Conservation (phyloP, 352 stramenopile species). For the Phytophthora cactorum region DNA sequence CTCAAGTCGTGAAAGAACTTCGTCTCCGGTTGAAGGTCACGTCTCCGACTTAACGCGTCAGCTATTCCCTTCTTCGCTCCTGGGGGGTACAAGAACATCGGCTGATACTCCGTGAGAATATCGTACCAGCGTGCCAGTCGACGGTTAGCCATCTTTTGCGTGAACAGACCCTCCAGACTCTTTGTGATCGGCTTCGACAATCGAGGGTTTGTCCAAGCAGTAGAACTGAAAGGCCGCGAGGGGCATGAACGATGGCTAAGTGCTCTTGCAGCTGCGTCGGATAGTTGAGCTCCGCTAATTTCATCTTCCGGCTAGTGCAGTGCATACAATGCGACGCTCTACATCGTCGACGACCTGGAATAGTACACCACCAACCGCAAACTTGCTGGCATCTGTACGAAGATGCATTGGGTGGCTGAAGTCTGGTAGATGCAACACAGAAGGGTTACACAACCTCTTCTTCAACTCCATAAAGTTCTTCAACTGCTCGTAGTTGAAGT, state of each 20-base stretch:
- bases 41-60: background rate
- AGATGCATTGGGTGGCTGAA: constrained; percentile 5
- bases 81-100: background rate
- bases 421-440: constrained; percentile 5
- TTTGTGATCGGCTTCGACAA: constrained; percentile 20
- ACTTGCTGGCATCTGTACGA: constrained; percentile 12
- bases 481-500: background rate
- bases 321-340: background rate
- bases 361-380: constrained; percentile 2
- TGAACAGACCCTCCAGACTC: constrained; percentile 11
- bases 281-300: constrained; percentile 23
- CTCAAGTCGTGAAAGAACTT: background rate
- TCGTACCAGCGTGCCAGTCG: constrained; percentile 14
- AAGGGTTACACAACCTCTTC: background rate
- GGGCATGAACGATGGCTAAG: constrained; percentile 5
- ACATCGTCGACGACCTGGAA: background rate
- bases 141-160: constrained; percentile 14
- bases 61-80: background rate
- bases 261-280: constrained; percentile 9
- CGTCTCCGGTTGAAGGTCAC: background rate
- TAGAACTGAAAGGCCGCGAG: constrained; percentile 4
- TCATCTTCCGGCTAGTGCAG: constrained; percentile 18
- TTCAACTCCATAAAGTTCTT: background rate
- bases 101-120: constrained; percentile 13
- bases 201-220: constrained; percentile 1